Base-by-base conservation (phyloP, 306 rosid genomes). In the Hylodesmum podocarpum region DNA sequence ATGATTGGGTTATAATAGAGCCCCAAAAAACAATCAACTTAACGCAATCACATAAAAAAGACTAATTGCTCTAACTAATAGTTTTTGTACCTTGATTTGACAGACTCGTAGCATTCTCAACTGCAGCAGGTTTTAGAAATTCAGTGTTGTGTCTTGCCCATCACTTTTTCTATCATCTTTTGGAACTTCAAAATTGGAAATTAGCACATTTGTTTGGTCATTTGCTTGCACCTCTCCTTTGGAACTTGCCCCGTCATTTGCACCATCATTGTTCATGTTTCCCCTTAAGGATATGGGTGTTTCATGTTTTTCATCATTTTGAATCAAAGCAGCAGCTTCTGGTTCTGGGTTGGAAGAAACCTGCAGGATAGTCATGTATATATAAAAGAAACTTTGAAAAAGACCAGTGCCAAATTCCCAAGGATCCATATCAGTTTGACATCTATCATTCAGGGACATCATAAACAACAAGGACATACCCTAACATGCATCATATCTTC, bases 1-100 rank as follows among this genome's bases (percentile, higher is more conserved):
- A 67, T 67, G 29, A 24, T 66, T 13, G 65, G 13, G 21, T 57
- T 16, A 6, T 69, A 28, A 44, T 58, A 50, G 39, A 59, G 29
- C 47, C 39, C 46, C 31, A 13, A 33, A 21, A 22, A 87, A 40
- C 47, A 54, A 61, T 24, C 39, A 31, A 40, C 8, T 59, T 7
- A 31, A 63, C 19, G 73, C 70, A 29, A 67, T 61, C 15, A 37
- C 65, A 8, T 39, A 16, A 53, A 64, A 39, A 64, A 31, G 34
- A 27, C 27, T 36, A 64, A 76, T 70, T 77, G 46, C 41, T 57
- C 8, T 4, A 21, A 76, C 37, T 4, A 28, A 44, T 71, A 25
- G 21, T 21, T 75, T 54, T 27, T 39, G 63, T 90, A 94, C 98
- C 97, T 86, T 76, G 91, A 88, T 77, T 86, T 66, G 89, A 70